Percentiles rank a stretch among this genome's conserved stretches.
Evolutionary conservation across 2,329 filamentous ascomycete species (phyloP).

Genomic region (Cladorrhinum sp.): DNA sequence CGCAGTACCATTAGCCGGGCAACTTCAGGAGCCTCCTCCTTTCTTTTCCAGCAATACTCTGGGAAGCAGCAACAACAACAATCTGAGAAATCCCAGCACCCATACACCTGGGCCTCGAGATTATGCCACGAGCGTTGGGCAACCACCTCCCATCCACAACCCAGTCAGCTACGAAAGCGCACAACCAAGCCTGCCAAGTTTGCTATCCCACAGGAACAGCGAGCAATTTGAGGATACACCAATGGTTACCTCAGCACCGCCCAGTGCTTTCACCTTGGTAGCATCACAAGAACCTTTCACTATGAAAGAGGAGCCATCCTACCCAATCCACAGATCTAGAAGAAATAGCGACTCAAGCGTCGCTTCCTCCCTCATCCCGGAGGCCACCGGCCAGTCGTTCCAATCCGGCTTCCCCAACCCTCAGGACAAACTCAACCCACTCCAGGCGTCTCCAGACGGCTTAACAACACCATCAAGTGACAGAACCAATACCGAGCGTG

Average conservation of each 20-base stretch:
- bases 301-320: background rate
- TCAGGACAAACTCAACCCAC: slow-evolving; percentile 30
- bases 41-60: background rate
- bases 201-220: background rate
- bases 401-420: slow-evolving; percentile 28
- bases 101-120: background rate
- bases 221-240: background rate
- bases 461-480: slow-evolving; percentile 43
- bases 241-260: background rate
- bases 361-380: background rate
- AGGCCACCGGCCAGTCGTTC: background rate
- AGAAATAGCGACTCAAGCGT: slow-evolving; percentile 2
- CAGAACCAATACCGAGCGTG: slow-evolving; percentile 42
- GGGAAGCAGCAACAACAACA: background rate
- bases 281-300: background rate
- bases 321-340: background rate
- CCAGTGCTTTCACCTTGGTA: background rate
- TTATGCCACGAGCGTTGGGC: slow-evolving; percentile 12
- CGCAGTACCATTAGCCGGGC: background rate
- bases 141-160: slow-evolving; percentile 8
- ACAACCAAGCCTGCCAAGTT: background rate
- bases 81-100: background rate
- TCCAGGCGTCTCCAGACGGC: slow-evolving; percentile 31
- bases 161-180: background rate
- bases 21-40: background rate